Evolutionary conservation across 257 asterid species (phyloP), one percentile per base, ranked within the genome.

Genomic region (Solanum pimpinellifolium): DNA sequence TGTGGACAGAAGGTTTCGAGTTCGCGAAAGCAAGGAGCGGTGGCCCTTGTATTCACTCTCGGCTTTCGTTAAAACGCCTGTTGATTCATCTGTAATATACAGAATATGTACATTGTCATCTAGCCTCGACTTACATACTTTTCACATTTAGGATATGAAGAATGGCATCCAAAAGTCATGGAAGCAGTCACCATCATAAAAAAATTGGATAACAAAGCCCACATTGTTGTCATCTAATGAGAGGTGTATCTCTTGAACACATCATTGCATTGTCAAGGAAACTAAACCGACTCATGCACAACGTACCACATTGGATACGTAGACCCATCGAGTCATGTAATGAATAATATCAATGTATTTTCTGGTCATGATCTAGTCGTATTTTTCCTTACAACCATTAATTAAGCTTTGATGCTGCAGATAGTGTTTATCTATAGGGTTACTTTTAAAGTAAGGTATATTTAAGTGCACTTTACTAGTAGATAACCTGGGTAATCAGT

Each of bases 21-120:
- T 95, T 69, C 98, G 93, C 77, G 93, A 90, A 31, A 97, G 95
- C 85, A 97, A 89, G 5, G 98, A 93, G 47, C 97, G 93, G 52
- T 96, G 99, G 88, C 98, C 98, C 93, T 91, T 95, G 93, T 97
- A 97, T 86, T 97, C 99, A 14, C 93, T 93, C 87, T 97, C 99
- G 16, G 99, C 97, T 89, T 96, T 97, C 89, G 73, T 91, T 70
- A 95, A 83, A 37, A 97, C 97, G 41, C 92, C 91, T 2, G 97
- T 93, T 62, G 99, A 97, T 92, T 95, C 99, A 92, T 96, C 99
- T 97, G 93, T 86, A 90, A 87, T 89, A 90, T 88, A 87, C 25
- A 65, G 87, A 90, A 46, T 52, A 77, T 49, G 59, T 83, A 83
- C 33, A 60, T 39, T 73, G 87, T 59, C 70, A 80, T 69, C 41